phyloP scores from a whole-genome alignment of 2,329 filamentous ascomycete species.

The Pseudogymnoascus sp. region DNA sequence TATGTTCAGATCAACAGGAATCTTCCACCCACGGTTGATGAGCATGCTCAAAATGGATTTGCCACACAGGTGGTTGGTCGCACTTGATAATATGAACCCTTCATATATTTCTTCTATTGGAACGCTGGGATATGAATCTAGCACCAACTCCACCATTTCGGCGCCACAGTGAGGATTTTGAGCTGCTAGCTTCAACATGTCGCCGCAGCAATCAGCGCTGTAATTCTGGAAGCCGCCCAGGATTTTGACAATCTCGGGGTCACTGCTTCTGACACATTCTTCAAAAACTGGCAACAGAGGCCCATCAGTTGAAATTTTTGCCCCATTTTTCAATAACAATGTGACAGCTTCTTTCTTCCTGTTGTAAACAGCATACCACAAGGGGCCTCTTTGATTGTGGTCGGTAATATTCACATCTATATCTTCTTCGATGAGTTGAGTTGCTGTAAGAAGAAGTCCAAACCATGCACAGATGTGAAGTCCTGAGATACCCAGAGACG shows the following conservation, averaged over 20 bases:
- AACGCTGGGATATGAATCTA: not conserved
- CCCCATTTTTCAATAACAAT: not conserved
- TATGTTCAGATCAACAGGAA: not conserved
- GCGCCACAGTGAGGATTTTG: not conserved
- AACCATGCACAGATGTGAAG: conserved; percentile 2
- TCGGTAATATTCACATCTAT: not conserved
- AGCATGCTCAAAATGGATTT: not conserved
- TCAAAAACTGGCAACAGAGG: not conserved
- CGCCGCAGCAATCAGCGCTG: not conserved
- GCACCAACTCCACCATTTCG: not conserved
- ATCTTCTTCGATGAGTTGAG: not conserved
- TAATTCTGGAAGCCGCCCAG: not conserved
- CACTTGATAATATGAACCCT: not conserved
- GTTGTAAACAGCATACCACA: conserved; percentile 4
- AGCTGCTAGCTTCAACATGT: not conserved
- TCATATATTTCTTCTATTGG: not conserved
- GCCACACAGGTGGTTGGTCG: not conserved
- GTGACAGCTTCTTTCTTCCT: not conserved
- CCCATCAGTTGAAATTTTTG: not conserved
- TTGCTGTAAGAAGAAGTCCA: not conserved
- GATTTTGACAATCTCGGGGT: not conserved
- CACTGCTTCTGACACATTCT: not conserved
- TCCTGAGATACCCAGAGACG: not conserved
- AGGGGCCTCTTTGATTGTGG: not conserved
- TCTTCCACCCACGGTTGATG: not conserved